phyloP scores from a whole-genome alignment of 75 land plant genomes.

The Ceratopteris richardii region DNA sequence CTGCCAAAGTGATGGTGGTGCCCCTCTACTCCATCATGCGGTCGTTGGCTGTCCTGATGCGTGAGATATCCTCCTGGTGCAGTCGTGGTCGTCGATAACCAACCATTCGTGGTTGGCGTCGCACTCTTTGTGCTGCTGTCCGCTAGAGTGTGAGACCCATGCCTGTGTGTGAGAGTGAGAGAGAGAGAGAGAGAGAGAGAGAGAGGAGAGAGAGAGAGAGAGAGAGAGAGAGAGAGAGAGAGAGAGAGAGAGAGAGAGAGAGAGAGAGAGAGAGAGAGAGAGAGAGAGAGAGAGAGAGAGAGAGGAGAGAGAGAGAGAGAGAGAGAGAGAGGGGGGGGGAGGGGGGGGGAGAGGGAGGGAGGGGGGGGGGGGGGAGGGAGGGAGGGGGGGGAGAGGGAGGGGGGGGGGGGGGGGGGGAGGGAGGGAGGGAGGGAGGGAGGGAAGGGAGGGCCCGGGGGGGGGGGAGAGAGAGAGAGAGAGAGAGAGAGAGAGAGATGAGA shows the following conservation, averaged over 20 bases:
- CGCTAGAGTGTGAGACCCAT: too few species aligned
- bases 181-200: conserved; percentile 3
- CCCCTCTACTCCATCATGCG: too few species aligned
- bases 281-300: conserved; percentile 1
- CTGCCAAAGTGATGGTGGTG: too few species aligned
- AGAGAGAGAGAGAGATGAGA: conserved; percentile 8
- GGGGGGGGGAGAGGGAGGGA: too few species aligned
- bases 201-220: conserved; percentile 6
- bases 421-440: conserved; percentile 3
- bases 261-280: conserved; percentile 8
- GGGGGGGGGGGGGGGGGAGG: neutral
- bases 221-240: conserved; percentile 6
- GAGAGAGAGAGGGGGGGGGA: conserved; percentile 1
- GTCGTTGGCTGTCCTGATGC: too few species aligned
- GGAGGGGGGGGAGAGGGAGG: neutral
- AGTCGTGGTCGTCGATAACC: too few species aligned
- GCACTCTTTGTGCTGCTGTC: too few species aligned
- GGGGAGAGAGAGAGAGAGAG: neutral
- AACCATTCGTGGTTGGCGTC: too few species aligned
- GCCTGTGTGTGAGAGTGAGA: conserved; percentile 6
- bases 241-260: conserved; percentile 2
- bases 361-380: conserved; percentile 4
- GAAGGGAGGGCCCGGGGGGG: too few species aligned
- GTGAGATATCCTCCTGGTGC: too few species aligned
- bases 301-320: conserved; percentile 7